Conservation (phyloP, 352 stramenopile species). For the Globisporangium mamillatum region DNA sequence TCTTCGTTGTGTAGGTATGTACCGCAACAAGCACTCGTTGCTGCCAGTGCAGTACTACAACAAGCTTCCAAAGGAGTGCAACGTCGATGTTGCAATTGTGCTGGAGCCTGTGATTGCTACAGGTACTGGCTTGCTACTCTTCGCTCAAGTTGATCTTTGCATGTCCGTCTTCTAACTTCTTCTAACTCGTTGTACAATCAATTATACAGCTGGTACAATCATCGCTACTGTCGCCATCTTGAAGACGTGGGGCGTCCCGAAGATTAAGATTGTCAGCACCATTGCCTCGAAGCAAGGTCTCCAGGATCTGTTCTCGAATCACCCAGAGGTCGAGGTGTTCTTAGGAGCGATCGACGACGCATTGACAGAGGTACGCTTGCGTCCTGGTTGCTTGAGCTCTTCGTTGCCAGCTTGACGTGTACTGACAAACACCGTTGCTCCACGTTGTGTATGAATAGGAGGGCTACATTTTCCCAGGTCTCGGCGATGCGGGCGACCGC, state of each 20-base stretch:
- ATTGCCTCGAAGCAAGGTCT: constrained; percentile 93
- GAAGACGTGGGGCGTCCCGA: constrained; percentile 93
- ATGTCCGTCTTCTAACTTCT: background rate
- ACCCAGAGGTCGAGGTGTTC: constrained; percentile 78
- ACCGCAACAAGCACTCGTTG: constrained; percentile 88
- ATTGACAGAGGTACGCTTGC: constrained; percentile 55
- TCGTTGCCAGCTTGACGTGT: background rate
- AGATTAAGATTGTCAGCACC: constrained; percentile 93
- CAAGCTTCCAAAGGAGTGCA: constrained; percentile 94
- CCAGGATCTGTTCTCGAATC: constrained; percentile 73
- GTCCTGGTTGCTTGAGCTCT: background rate
- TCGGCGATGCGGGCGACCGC: constrained; percentile 81
- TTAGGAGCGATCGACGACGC: constrained; percentile 73
- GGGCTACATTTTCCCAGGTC: constrained; percentile 77
- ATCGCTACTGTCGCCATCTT: constrained; percentile 94
- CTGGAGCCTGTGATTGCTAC: constrained; percentile 97
- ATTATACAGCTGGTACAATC: constrained; percentile 81
- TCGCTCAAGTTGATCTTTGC: background rate
- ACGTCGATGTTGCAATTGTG: constrained; percentile 92
- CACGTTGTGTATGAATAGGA: constrained; percentile 35
- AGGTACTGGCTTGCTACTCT: constrained; percentile 28
- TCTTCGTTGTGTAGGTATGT: constrained; percentile 54
- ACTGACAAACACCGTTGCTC: background rate
- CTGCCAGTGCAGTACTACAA: constrained; percentile 99
- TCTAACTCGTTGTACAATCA: background rate